A percentile compares a stretch with the other conserved stretches of the same genome.
Conservation (phyloP, 75 land plant species). For the Chamaecyparis obtusa region DNA sequence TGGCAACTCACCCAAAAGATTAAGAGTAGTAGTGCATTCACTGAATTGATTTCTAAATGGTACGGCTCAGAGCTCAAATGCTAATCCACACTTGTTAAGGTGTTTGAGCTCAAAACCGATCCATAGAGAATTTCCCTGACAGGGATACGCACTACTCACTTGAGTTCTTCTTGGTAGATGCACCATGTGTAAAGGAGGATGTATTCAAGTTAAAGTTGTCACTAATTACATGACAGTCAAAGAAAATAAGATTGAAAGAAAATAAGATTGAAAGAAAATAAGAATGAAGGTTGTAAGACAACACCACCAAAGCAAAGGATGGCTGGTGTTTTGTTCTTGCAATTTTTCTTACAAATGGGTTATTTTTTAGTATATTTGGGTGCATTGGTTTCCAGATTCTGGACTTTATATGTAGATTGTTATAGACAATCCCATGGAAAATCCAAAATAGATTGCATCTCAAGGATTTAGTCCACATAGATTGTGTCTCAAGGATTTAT, state of each 20-base stretch:
- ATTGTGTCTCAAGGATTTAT: not conserved
- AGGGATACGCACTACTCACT: not conserved
- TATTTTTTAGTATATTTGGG: not conserved
- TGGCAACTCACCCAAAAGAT: not conserved
- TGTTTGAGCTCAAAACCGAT: not conserved
- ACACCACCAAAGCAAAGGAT: not conserved
- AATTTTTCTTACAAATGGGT: not conserved
- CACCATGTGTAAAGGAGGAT: not conserved
- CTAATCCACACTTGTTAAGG: not conserved
- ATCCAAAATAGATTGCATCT: not conserved
- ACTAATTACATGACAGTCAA: not conserved
- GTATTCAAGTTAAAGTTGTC: not conserved
- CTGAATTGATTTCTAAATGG: not conserved
- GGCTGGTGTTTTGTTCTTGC: not conserved
- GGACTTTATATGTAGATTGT: not conserved
- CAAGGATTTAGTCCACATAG: not conserved
- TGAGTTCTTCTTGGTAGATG: not conserved
- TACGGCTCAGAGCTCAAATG: not conserved
- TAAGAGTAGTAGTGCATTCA: not conserved
- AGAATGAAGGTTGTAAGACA: not conserved
- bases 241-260: not conserved
- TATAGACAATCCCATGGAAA: not conserved
- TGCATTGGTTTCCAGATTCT: not conserved
- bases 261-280: not conserved
- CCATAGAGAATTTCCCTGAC: not conserved